Conservation (phyloP, 2,329 filamentous ascomycete species). For the Colletotrichum spinosum region DNA sequence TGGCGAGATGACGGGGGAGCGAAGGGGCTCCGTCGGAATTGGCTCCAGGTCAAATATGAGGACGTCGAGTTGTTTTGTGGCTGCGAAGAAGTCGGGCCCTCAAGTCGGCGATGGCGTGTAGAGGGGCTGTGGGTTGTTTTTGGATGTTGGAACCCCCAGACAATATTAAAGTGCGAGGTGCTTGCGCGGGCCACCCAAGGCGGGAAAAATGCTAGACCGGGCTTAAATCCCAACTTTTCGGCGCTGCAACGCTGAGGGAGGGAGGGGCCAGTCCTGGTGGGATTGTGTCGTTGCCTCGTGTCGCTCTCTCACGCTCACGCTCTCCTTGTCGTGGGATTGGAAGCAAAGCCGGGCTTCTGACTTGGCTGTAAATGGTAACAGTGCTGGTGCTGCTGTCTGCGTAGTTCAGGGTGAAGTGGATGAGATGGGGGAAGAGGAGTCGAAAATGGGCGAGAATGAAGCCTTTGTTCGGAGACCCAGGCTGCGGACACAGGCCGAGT, state of each 20-base stretch:
- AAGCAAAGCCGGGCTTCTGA: too few species aligned
- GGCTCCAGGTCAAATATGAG: constrained; percentile 9
- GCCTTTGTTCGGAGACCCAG: constrained; percentile 34
- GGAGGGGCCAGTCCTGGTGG: constrained; percentile 8
- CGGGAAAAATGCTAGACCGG: constrained; percentile 14
- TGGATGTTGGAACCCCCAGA: constrained; percentile 12
- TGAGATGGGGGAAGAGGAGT: constrained; percentile 36
- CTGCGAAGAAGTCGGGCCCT: constrained; percentile 21
- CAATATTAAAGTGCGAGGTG: constrained; percentile 17
- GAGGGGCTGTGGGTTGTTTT: constrained; percentile 29
- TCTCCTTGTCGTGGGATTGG: too few species aligned
- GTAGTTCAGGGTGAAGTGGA: constrained; percentile 34
- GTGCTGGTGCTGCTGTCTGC: constrained; percentile 14
- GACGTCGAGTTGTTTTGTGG: constrained; percentile 33
- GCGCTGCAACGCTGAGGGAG: constrained; percentile 21
- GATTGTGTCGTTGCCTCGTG: constrained; percentile 8
- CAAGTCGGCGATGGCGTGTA: constrained; percentile 25
- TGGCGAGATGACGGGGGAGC: constrained; percentile 12
- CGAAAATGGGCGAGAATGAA: constrained; percentile 36
- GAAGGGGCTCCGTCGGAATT: constrained; percentile 19
- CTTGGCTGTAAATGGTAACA: background rate
- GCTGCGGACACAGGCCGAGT: constrained; percentile 32
- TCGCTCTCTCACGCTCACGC: too few species aligned
- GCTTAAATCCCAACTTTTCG: constrained; percentile 23
- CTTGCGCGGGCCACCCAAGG: constrained; percentile 19